Conservation (phyloP, 805 yeast species). For the Ogataea dorogensis region DNA sequence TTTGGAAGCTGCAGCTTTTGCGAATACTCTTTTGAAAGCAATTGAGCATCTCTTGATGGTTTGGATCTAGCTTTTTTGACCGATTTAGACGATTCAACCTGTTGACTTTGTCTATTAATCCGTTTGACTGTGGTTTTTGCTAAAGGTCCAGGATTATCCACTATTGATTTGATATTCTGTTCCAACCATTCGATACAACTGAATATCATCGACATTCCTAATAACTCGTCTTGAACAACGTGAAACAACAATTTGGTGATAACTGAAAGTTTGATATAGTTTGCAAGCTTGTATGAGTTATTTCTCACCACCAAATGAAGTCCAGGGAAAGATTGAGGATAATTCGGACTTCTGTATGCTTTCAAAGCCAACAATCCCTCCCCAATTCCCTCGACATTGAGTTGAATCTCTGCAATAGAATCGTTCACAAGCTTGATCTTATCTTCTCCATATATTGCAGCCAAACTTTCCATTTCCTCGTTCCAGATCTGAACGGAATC, state of each 20-base stretch:
- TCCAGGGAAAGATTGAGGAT: conserved; percentile 73
- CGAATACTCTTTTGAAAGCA: conserved; percentile 36
- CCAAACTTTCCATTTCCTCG: conserved; percentile 70
- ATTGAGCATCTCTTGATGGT: conserved; percentile 32
- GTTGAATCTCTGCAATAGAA: conserved; percentile 34
- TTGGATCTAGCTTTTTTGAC: conserved; percentile 13
- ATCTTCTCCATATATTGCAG: conserved; percentile 55
- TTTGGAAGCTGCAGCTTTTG: conserved; percentile 33
- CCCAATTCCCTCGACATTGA: conserved; percentile 34
- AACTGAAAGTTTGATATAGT: conserved; percentile 63
- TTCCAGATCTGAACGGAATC: conserved; percentile 52
- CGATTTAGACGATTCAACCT: conserved; percentile 4
- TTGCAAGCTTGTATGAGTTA: conserved; percentile 55
- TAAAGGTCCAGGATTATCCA: conserved; percentile 73
- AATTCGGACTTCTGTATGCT: conserved; percentile 47
- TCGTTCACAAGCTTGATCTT: conserved; percentile 33
- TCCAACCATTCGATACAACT: conserved; percentile 77
- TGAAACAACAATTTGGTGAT: conserved; percentile 45
- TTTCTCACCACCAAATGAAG: conserved; percentile 49
- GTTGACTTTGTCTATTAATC: background rate
- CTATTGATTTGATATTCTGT: conserved; percentile 53
- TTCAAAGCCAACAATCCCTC: conserved; percentile 31
- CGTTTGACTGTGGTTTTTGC: conserved; percentile 16
- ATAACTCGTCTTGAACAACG: conserved; percentile 40
- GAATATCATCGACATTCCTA: conserved; percentile 72